A percentile compares a stretch with the other conserved stretches of the same genome.
phyloP scores from a whole-genome alignment of 139 green algal genomes.

The Yamagishiella unicocca region DNA sequence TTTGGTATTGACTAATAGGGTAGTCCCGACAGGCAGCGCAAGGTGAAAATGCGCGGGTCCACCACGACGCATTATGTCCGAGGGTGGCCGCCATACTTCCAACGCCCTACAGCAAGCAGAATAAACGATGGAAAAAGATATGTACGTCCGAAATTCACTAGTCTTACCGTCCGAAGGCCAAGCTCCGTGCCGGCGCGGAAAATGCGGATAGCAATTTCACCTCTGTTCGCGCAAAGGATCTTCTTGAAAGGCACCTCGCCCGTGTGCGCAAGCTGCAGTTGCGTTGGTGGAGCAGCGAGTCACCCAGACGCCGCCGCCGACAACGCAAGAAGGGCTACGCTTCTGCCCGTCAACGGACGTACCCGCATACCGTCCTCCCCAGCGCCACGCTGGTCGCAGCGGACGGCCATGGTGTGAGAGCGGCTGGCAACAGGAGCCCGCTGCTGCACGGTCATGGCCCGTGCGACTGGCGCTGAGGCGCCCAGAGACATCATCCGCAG shows the following conservation, averaged over 20 bases:
- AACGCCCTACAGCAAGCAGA: too few relatives aligned
- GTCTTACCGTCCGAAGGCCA: conserved; percentile 74
- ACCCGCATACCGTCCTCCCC: conserved; percentile 39
- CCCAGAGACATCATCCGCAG: not conserved
- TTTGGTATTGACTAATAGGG: too few relatives aligned
- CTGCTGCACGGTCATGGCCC: not conserved
- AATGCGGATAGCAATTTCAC: conserved; percentile 97
- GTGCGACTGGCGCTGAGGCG: not conserved
- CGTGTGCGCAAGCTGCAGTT: conserved; percentile 36
- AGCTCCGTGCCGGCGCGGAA: conserved; percentile 95
- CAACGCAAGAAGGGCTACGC: not conserved
- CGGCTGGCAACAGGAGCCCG: not conserved
- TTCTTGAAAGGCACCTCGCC: conserved; percentile 81
- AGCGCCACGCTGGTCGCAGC: not conserved
- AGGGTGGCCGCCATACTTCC: too few relatives aligned
- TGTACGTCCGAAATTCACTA: too few relatives aligned
- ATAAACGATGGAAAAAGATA: too few relatives aligned
- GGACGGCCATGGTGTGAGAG: not conserved
- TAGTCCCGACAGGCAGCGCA: too few relatives aligned
- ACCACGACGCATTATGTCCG: too few relatives aligned
- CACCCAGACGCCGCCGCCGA: not conserved
- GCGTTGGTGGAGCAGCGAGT: not conserved
- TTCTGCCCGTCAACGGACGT: not conserved
- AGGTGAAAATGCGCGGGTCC: too few relatives aligned
- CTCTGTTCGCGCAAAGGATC: conserved; percentile 94